Evolutionary conservation across 164 flowering plant species (phyloP), one percentile per base, ranked within the genome.

Genomic region (Dillenia suffruticosa): DNA sequence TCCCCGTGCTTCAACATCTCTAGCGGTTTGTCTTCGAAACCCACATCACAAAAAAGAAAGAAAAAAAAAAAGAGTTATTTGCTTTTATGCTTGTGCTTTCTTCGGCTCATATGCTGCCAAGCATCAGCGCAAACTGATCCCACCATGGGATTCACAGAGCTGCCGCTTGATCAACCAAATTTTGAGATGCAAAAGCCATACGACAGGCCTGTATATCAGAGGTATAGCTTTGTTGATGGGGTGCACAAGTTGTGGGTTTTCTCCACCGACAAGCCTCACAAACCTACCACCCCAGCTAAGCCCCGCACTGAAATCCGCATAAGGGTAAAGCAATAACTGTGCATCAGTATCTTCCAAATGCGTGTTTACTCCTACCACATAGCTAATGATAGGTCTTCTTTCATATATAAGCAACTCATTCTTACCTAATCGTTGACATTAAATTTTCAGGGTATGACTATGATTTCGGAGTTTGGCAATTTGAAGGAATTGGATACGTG

Each of bases 211-310:
- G 40, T 48, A n/a, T 10, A 10, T 14, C 12, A 70, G 11, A 63
- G 72, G 3, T 70, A 70, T 51, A 70, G 56, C 60, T 64, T 59
- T 40, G 17, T 44, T 1, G 43, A 70, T 68, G 77, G 82, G 14
- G 71, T 78, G 9, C 79, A 73, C 63, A 75, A 53, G 64, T 53
- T 75, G 2, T 70, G 82, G 75, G 79, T 75, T 13, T 72, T 24
- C 62, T 51, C 69, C 32, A 61, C 66, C 1, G 79, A 78, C 58
- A 73, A 70, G 49, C 77, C 79, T 51, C 51, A 59, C 16, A 22
- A 61, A 32, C 62, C 49, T 6, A 55, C 40, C 10, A 75, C 77
- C 58, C 22, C 24, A n/a, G 75, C 82, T 15, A 50, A 14, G 12
- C 68, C 82, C 5, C 68, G 75, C 8, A 59, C 74, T 1, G 81